Base-by-base conservation (phyloP, 108 stramenopile species). In the Chaetoceros tenuissimus region DNA sequence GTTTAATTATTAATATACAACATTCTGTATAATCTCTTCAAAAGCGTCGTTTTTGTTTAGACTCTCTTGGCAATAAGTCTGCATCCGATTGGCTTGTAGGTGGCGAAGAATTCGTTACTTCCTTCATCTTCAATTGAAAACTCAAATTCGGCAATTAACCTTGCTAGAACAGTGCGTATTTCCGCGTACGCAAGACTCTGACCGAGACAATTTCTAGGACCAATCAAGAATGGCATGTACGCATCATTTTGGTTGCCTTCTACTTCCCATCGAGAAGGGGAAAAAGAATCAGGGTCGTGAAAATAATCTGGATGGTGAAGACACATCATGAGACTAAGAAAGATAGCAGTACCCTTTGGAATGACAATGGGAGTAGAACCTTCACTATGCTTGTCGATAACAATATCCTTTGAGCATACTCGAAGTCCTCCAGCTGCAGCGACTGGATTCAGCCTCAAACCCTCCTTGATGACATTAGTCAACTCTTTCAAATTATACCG, bases 131-230 rank as follows among this genome's bases (percentile, higher is more conserved):
- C 34, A 40, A 40, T 40, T 13, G 34, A 10, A 13, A 71, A 77
- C 7, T 64, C 59, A 40, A 59, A 77, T 13, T 62, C 46, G 1
- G 63, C 63, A 55, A 66, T 68, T 20, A 77, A 63, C 17, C 52
- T 46, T 1, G 70, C 60, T 18, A 77, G 57, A 8, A 77, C 70
- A 57, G 60, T 65, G 28, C 62, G 59, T 19, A 74, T 49, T 68
- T 79, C 73, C 19, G 73, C 62, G 20, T 67, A 51, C 10, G 75
- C 75, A 20, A 80, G 59, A 10, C 60, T 31, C 46, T 77, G 71
- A 0, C 79, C 79, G 10, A 62, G 28, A 55, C 79, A 77, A 40
- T 74, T 74, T 3, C 65, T 50, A 34, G 43, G 55, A 8, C 79
- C 79, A 26, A 66, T 31, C 5, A 69, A 68, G 60, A 80, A 76